These are phyloP conservation scores for Boletus edulis DNA, from an alignment of 768 basidiomycete genomes.

Conservation along the genomic window DNA sequence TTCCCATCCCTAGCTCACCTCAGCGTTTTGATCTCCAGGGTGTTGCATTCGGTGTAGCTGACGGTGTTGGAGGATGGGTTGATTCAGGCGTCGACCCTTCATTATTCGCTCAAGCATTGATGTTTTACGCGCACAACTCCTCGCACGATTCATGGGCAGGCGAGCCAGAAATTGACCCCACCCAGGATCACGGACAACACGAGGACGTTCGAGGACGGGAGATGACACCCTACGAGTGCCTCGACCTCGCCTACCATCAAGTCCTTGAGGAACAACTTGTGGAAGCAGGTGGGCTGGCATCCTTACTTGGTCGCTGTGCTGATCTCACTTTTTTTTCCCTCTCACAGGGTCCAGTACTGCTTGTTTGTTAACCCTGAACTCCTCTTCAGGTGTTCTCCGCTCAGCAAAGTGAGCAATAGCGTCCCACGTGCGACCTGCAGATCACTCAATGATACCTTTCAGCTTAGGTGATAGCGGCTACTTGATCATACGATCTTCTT, in stretches of 20 bases:
- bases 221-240: slow-evolving; percentile 65
- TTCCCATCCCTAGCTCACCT: slow-evolving; percentile 21
- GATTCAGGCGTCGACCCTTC: slow-evolving; percentile 83
- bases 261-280: slow-evolving; percentile 67
- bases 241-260: slow-evolving; percentile 69
- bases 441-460: slow-evolving; percentile 6
- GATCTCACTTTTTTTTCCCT: not conserved
- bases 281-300: slow-evolving; percentile 40
- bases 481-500: slow-evolving; percentile 65
- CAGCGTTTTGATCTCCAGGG: slow-evolving; percentile 45
- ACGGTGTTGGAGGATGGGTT: slow-evolving; percentile 93
- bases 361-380: slow-evolving; percentile 70
- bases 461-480: slow-evolving; percentile 83
- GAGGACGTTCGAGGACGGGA: slow-evolving; percentile 67
- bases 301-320: slow-evolving; percentile 14
- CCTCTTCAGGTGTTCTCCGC: slow-evolving; percentile 69
- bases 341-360: slow-evolving; percentile 79
- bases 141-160: slow-evolving; percentile 75
- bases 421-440: not conserved
- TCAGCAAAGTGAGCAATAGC: slow-evolving; percentile 64
- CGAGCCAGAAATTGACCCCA: slow-evolving; percentile 80
- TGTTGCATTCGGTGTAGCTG: slow-evolving; percentile 79
- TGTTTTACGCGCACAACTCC: slow-evolving; percentile 81
- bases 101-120: slow-evolving; percentile 86
- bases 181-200: slow-evolving; percentile 63